phyloP scores from a whole-genome alignment of 2,329 filamentous ascomycete genomes.

The Raffaelea deltoideospora region DNA sequence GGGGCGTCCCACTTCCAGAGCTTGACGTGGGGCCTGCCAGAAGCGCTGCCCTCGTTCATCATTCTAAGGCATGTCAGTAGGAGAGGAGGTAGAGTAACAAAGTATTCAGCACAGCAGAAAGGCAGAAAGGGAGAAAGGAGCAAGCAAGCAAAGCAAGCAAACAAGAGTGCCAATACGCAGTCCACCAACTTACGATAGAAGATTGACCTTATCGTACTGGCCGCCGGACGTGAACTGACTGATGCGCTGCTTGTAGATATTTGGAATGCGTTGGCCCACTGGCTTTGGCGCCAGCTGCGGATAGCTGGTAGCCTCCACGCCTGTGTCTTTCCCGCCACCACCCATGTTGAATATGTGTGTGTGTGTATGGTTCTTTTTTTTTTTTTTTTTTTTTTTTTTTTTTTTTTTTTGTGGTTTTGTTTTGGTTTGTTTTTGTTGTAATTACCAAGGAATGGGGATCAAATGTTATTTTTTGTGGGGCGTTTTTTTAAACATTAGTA shows the following conservation, averaged over 20 bases:
- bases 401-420: neutral
- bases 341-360: constrained; percentile 9
- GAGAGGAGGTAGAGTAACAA: no score
- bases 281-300: constrained; percentile 11
- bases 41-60: constrained; percentile 51
- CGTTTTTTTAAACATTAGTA: no score
- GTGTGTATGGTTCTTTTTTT: neutral
- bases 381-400: neutral
- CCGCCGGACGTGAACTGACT: constrained; percentile 10
- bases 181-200: constrained; percentile 10
- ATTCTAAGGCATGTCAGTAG: no score
- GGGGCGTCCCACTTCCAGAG: constrained; percentile 79
- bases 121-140: no score
- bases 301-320: constrained; percentile 7
- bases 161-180: no score
- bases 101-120: neutral
- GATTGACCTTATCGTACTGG: constrained; percentile 13
- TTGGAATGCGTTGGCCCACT: constrained; percentile 11
- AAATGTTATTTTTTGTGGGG: no score
- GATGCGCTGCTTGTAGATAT: constrained; percentile 12
- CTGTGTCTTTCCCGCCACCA: constrained; percentile 9
- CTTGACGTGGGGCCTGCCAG: constrained; percentile 63
- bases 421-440: no score
- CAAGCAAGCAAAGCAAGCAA: neutral
- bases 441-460: no score